A percentile compares a stretch with the other conserved stretches of the same genome.
Conservation (phyloP, 352 stramenopile genomes). For the Aphanomyces cochlioides region DNA sequence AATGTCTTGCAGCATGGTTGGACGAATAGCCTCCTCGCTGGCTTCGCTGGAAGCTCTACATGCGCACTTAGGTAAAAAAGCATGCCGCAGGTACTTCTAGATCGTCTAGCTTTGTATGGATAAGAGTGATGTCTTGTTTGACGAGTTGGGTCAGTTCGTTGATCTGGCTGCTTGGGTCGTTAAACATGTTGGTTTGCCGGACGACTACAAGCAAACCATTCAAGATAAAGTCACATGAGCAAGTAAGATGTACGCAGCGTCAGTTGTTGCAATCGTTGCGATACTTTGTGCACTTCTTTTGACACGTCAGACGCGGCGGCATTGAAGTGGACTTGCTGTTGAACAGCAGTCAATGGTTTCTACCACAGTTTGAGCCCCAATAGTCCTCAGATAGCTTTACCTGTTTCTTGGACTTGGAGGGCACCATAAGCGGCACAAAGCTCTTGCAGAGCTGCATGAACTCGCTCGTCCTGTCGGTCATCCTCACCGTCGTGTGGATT, state of each 20-base stretch:
- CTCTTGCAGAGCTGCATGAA: slow-evolving; percentile 65
- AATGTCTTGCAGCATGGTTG: slow-evolving; percentile 72
- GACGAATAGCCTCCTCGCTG: slow-evolving; percentile 53
- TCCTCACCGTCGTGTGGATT: background rate
- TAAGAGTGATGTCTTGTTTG: slow-evolving; percentile 85
- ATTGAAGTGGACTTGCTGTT: slow-evolving; percentile 79
- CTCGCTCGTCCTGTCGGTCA: slow-evolving; percentile 53
- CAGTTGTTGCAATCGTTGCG: slow-evolving; percentile 74
- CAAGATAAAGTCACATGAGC: background rate
- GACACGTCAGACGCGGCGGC: slow-evolving; percentile 74
- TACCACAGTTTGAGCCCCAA: slow-evolving; percentile 33
- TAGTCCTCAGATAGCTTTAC: slow-evolving; percentile 29
- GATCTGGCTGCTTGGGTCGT: slow-evolving; percentile 77
- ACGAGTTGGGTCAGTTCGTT: slow-evolving; percentile 76
- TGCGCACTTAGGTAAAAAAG: background rate
- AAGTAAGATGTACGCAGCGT: slow-evolving; percentile 52
- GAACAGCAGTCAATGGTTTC: slow-evolving; percentile 45
- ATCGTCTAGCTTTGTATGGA: slow-evolving; percentile 83
- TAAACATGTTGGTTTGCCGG: slow-evolving; percentile 87
- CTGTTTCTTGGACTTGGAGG: slow-evolving; percentile 27
- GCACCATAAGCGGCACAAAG: slow-evolving; percentile 41
- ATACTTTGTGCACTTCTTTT: slow-evolving; percentile 76
- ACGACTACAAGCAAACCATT: slow-evolving; percentile 46
- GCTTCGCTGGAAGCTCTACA: slow-evolving; percentile 68
- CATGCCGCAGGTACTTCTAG: slow-evolving; percentile 42